Evolutionary conservation across 352 stramenopile genomes (phyloP).

Genomic region (Globisporangium uncinulatum): DNA sequence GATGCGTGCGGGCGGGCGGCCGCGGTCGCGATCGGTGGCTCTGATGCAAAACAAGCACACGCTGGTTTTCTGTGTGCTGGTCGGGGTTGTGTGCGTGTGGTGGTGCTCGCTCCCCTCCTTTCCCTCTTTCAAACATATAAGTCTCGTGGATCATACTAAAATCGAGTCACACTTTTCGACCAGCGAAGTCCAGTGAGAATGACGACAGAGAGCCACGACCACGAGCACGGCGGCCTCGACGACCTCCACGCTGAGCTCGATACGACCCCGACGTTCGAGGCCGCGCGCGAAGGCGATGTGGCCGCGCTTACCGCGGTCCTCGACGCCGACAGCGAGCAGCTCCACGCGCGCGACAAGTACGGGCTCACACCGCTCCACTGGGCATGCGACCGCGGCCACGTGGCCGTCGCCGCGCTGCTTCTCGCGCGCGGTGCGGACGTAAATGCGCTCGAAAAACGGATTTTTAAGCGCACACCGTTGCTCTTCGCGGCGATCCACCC

Average conservation of each 20-base stretch:
- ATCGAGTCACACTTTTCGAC: background rate
- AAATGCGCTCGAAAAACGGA: conserved; percentile 49
- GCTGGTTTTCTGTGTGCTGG: no score
- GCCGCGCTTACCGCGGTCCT: conserved; percentile 32
- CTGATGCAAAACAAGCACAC: no score
- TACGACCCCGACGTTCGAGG: conserved; percentile 51
- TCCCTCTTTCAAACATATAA: background rate
- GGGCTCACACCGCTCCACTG: conserved; percentile 66
- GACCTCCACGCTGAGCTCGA: conserved; percentile 61
- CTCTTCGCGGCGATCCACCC: conserved; percentile 47
- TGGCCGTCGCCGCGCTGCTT: conserved; percentile 21
- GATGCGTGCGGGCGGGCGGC: no score
- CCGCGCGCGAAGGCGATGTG: conserved; percentile 40
- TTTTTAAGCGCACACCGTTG: conserved; percentile 64
- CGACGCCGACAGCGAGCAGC: conserved; percentile 21
- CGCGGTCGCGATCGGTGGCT: no score
- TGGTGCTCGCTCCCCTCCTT: background rate
- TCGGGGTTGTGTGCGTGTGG: no score
- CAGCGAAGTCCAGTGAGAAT: no score
- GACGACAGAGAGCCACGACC: conserved; percentile 14
- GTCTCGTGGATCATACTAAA: background rate
- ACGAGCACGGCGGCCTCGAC: conserved; percentile 44
- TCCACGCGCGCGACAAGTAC: conserved; percentile 56
- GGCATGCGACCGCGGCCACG: conserved; percentile 54
- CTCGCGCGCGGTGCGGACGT: conserved; percentile 35